A percentile compares a stretch with the other conserved stretches of the same genome.
These are phyloP conservation scores for Ilex aquifolium DNA, from an alignment of 257 asterid genomes.

Conservation along the genomic window DNA sequence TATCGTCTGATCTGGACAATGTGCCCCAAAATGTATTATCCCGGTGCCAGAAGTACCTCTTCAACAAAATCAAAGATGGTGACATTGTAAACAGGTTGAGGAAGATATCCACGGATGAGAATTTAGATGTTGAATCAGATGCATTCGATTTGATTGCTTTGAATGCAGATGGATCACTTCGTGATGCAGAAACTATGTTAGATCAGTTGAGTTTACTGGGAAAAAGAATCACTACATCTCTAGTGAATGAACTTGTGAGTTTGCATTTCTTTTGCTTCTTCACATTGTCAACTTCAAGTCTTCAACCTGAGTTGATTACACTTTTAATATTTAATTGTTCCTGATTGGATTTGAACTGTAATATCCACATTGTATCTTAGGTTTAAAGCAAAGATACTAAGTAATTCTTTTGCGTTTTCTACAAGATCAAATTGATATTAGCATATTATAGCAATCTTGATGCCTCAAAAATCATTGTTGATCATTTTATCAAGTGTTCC, in stretches of 20 bases:
- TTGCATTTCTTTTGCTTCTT: slow-evolving; percentile 2
- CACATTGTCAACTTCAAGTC: not conserved
- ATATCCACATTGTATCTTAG: not conserved
- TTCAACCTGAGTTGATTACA: not conserved
- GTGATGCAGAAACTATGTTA: slow-evolving; percentile 93
- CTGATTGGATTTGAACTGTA: not conserved
- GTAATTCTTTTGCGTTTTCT: not conserved
- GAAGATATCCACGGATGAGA: slow-evolving; percentile 65
- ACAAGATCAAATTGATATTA: not conserved
- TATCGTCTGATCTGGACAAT: slow-evolving; percentile 74
- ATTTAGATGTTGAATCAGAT: slow-evolving; percentile 66
- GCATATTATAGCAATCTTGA: not conserved
- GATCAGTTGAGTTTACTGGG: slow-evolving; percentile 96
- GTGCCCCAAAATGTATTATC: slow-evolving; percentile 76
- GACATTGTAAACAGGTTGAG: slow-evolving; percentile 66
- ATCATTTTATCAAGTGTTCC: not conserved
- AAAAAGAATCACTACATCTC: slow-evolving; percentile 68
- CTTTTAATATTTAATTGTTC: not conserved
- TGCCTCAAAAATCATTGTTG: not conserved
- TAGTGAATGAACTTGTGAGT: slow-evolving; percentile 97
- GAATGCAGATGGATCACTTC: slow-evolving; percentile 91
- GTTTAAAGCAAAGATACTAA: not conserved
- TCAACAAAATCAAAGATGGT: slow-evolving; percentile 63
- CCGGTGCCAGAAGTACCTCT: slow-evolving; percentile 83
- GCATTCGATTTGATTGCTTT: slow-evolving; percentile 81